These are phyloP conservation scores for Mucor irregularis DNA, from an alignment of 371 early-diverging fungal genomes.

Conservation along the genomic window DNA sequence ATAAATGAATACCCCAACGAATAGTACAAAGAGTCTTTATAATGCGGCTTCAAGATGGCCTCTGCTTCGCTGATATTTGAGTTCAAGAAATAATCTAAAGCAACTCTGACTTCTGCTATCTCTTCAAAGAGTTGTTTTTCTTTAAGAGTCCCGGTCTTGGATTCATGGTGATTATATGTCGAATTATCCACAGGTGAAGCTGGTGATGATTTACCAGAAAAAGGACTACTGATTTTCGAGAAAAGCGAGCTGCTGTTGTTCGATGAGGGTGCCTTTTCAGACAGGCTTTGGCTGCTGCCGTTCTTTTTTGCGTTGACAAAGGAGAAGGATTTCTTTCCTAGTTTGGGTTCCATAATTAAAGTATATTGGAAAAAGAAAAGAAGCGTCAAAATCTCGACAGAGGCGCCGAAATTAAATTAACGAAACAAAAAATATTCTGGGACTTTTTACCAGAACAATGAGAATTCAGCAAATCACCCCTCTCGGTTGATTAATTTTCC, in stretches of 20 bases:
- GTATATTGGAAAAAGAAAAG: neutral
- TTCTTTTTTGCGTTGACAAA: slow-evolving; percentile 1
- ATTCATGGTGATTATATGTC: too few species aligned
- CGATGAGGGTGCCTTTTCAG: neutral
- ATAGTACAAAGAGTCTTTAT: slow-evolving; percentile 59
- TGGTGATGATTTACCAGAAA: neutral
- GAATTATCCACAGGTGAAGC: neutral
- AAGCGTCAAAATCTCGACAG: too few species aligned
- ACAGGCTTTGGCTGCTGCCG: neutral
- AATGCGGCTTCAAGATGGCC: slow-evolving; percentile 43
- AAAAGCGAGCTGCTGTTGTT: neutral
- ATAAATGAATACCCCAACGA: slow-evolving; percentile 72
- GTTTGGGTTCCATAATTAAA: slow-evolving; percentile 1
- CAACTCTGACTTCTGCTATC: slow-evolving; percentile 50
- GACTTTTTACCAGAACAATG: too few species aligned
- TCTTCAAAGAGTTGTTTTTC: slow-evolving; percentile 33
- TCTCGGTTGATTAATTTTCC: neutral
- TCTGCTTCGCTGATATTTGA: slow-evolving; percentile 69
- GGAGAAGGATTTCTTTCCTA: neutral
- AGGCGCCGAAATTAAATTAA: too few species aligned
- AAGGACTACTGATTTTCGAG: slow-evolving; percentile 1
- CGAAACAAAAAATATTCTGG: too few species aligned
- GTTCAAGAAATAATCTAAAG: slow-evolving; percentile 66
- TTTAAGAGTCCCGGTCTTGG: neutral
- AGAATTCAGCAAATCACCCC: too few species aligned